Base-by-base conservation (phyloP, 805 yeast species). In the Ogataea populi-albae region DNA sequence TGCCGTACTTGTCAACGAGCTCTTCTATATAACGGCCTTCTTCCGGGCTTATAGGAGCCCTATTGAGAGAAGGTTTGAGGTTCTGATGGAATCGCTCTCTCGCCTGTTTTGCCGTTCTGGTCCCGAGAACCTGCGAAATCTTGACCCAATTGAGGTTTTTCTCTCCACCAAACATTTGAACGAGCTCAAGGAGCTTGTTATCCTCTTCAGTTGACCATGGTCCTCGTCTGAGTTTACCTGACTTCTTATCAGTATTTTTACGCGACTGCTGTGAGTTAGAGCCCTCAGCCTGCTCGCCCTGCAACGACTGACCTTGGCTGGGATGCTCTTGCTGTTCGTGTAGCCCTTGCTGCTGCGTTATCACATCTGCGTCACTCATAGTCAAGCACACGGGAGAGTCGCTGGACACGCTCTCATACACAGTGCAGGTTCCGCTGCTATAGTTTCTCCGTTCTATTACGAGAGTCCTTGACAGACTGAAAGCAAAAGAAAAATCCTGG, bases 181-280 rank as follows among this genome's bases (percentile, higher is more conserved):
- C 85, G 17, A 87, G 68, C 16, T 80, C 83, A 54, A 87, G 61
- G 31, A 87, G 70, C 48, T 75, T 73, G 45, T 72, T 74, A 59
- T 87, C 96, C 52, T 87, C 96, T 17, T 79, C 81, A 1, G 88
- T 81, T 5, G 93, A 77, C 96, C 96, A 87, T 0, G 95, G 94
- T 1, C 96, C 96, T 30, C 93, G 65, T 44, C 82, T 63, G 11
- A 55, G 43, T 26, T 50, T 51, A n/a, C 32, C 33, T 21, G 29
- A 26, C 15, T 33, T 19, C 27, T 30, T 26, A 7, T 29, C 33
- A 15, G n/a, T n/a, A n/a, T n/a, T n/a, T n/a, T n/a, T n/a, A n/a
- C n/a, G n/a, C n/a, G n/a, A n/a, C n/a, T n/a, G n/a, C n/a, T n/a
- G n/a, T n/a, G n/a, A n/a, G n/a, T n/a, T n/a, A n/a, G n/a, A n/a